Percentiles rank a stretch among this genome's conserved stretches.
Conservation (phyloP, 345 rosid genomes). For the Salix udensis region DNA sequence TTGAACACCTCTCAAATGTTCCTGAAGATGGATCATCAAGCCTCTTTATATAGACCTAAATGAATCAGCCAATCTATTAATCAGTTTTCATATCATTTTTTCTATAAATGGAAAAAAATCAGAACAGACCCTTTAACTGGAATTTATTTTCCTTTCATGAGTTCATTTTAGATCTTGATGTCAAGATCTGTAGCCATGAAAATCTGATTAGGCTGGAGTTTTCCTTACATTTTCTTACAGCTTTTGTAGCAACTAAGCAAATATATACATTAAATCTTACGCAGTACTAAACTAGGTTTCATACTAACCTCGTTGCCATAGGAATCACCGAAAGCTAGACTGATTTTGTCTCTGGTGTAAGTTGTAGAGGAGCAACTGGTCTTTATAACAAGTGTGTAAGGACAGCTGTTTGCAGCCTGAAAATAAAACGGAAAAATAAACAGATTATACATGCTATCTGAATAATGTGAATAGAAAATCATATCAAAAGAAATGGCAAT, state of each 20-base stretch:
- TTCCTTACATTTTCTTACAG: neutral
- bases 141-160: neutral
- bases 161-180: neutral
- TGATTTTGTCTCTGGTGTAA: constrained; percentile 16
- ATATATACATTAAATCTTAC: neutral
- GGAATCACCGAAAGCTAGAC: constrained; percentile 8
- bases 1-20: constrained; percentile 57
- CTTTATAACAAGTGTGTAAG: constrained; percentile 4
- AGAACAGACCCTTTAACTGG: neutral
- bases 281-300: neutral
- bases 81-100: neutral
- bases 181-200: neutral
- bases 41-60: constrained; percentile 50
- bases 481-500: neutral
- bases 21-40: constrained; percentile 49
- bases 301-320: constrained; percentile 7
- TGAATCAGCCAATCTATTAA: neutral
- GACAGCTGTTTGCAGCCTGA: constrained; percentile 11
- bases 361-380: constrained; percentile 12
- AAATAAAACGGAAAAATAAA: neutral
- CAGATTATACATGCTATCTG: neutral
- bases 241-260: neutral
- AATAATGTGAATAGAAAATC: neutral
- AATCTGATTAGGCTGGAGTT: neutral
- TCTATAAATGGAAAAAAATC: neutral